Percentiles rank a stretch among this genome's conserved stretches.
Conservation (phyloP, 139 green algal species). For the Coelastrella sp. region DNA sequence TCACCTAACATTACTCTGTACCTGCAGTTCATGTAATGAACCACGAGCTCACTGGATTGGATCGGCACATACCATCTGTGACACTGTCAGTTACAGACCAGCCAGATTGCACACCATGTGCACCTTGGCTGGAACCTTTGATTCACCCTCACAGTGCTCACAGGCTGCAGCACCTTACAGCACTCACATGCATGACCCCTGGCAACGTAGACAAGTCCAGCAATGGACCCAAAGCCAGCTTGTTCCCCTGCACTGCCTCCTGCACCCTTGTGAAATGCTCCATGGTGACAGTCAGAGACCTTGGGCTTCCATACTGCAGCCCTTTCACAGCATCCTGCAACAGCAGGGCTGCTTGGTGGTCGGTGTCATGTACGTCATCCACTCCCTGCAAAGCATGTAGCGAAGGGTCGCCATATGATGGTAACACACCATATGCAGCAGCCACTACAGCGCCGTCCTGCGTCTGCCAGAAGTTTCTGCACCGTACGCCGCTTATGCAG, state of each 20-base stretch:
- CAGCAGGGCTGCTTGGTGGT: constrained; percentile 20
- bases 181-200: constrained; percentile 40
- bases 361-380: neutral
- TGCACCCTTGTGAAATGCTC: constrained; percentile 15
- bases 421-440: neutral
- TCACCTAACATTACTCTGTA: too few relatives aligned
- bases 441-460: neutral
- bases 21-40: too few relatives aligned
- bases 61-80: too few relatives aligned
- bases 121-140: neutral
- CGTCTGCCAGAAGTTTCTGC: neutral
- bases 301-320: neutral
- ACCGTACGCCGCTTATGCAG: too few relatives aligned
- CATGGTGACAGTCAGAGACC: constrained; percentile 33
- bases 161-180: neutral
- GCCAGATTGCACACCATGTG: neutral
- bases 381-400: neutral
- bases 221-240: neutral
- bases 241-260: constrained; percentile 9
- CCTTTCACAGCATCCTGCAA: constrained; percentile 11
- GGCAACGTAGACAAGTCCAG: constrained; percentile 18
- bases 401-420: neutral
- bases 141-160: too few relatives aligned
- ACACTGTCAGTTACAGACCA: neutral
- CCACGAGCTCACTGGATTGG: too few relatives aligned